Evolutionary conservation across 148 eudicot genomes (phyloP), one percentile per base, ranked within the genome.

Genomic region (Salicornia ramosissima): DNA sequence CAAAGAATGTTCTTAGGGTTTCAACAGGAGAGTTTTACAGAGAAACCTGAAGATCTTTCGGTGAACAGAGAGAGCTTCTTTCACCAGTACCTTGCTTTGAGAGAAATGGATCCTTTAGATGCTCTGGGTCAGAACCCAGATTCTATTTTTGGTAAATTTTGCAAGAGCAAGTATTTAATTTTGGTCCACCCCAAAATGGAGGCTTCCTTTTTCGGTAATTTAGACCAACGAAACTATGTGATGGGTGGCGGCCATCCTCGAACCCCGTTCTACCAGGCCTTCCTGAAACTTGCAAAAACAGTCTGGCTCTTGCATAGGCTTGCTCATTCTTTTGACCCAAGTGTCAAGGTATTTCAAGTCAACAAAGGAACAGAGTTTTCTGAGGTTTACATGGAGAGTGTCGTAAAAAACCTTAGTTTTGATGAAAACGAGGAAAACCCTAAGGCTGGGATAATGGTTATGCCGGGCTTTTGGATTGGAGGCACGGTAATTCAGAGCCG

Each of bases 161-260:
- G 99, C 83, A 71, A 80, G 81, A 89, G 77, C 82, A 94, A 90
- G 78, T 94, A 87, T 75, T 68, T 88, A 49, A 62, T 75, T 24
- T 83, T 88, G 53, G 84, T 86, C 57, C 99, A 94, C 64, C 88
- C 95, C 5, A 94, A 90, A 74, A 94, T 90, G 97, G 99, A 94
- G 78, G 84, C 93, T 52, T 87, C 99, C 1, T 94, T 94, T 71
- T 94, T 94, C 29, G 93, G 96, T 43, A 94, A 88, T 74, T 79
- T 94, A 74, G 99, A 94, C 81, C 99, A 94, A 60, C 75, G 93
- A 62, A 88, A 90, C 81, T 86, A 84, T 67, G 79, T 90, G 13
- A 74, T 79, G 81, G 96, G 96, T 5, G 96, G 99, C 14, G 99
- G 99, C 28, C 99, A 94, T 78, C 99, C 97, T 46, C 86, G 99